Base-by-base conservation (phyloP, 2,329 filamentous ascomycete genomes). In the Penicillium oxalicum region DNA sequence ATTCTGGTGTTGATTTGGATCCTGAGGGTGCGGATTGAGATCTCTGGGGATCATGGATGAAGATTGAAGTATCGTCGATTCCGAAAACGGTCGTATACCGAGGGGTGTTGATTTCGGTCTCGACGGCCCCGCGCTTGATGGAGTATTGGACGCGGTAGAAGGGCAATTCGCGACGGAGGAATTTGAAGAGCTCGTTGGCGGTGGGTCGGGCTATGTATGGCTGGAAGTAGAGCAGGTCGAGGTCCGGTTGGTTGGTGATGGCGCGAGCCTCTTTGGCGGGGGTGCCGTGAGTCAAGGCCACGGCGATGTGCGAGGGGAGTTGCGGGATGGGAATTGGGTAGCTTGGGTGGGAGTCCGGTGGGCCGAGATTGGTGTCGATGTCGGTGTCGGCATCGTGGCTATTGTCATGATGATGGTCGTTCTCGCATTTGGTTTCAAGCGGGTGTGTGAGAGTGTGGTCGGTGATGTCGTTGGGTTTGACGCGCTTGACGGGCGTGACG, bases 141-240 rank as follows among this genome's bases (percentile, higher is more conserved):
- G 76, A 81, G 60, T 90, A 90, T 57, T 82, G 77, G 4, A 90
- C 86, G 45, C 85, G 78, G 60, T 90, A 88, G 68, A 90, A 91
- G 7, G 85, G 85, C 1, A 91, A 69, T 51, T 86, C 77, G n/a
- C 74, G 68, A 1, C 87, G 80, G 1, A 91, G 75, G 60, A 89
- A 89, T 11, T 81, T 70, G 66, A 91, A 91, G 0, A 89, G 67
- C 4, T 79, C 72, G 3, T 75, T 74, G 18, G 80, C 74, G 9
- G 80, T 72, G 9, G 75, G 66, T 2, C 73, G 69, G 0, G 83
- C 78, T 4, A 91, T 76, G 54, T 86, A 91, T 0, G 87, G 86
- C 58, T 88, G 77, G 63, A 85, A 91, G 67, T 88, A 88, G 7
- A 91, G 68, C 0, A 91, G 74, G 62, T 91, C 84, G 0, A 91